Percentiles rank a stretch among this genome's conserved stretches.
phyloP scores from a whole-genome alignment of 805 yeast species.

The Isabelozyma rhagii region DNA sequence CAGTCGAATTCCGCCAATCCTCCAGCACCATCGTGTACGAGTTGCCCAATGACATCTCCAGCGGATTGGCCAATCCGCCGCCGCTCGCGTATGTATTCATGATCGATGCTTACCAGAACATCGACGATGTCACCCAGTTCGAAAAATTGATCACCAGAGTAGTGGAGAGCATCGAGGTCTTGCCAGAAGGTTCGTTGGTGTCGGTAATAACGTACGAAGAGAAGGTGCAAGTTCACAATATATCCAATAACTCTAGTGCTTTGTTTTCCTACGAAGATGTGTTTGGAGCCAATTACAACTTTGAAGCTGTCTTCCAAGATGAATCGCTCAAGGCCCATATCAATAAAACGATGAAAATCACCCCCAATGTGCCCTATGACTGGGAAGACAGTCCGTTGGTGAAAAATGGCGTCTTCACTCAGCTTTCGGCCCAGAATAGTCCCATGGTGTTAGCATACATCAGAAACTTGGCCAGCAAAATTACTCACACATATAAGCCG shows the following conservation, averaged over 20 bases:
- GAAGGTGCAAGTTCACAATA: constrained; percentile 19
- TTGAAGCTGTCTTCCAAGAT: constrained; percentile 2
- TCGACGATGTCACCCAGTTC: constrained; percentile 17
- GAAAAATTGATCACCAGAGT: constrained; percentile 9
- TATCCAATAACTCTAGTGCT: background rate
- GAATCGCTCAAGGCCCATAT: constrained; percentile 1
- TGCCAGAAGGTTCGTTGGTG: constrained; percentile 16
- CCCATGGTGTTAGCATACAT: constrained; percentile 4
- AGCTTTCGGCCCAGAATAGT: constrained; percentile 4
- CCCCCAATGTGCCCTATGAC: background rate
- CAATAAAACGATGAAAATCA: constrained; percentile 1
- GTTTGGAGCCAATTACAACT: background rate
- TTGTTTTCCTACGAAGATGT: constrained; percentile 4
- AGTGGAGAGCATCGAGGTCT: constrained; percentile 7
- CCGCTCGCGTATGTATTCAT: constrained; percentile 19
- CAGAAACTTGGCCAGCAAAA: constrained; percentile 16
- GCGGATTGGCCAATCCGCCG: constrained; percentile 1
- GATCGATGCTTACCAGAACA: constrained; percentile 29
- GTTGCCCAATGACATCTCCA: constrained; percentile 24
- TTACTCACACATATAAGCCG: constrained; percentile 26
- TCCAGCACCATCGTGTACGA: constrained; percentile 28
- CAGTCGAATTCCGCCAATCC: constrained; percentile 21
- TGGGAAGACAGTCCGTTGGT: constrained; percentile 10
- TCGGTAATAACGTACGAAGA: constrained; percentile 28
- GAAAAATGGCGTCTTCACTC: constrained; percentile 5